Percentiles rank a stretch among this genome's conserved stretches.
Evolutionary conservation across 1,284 basidiomycete species (phyloP).

Genomic region (Bothia castanella): DNA sequence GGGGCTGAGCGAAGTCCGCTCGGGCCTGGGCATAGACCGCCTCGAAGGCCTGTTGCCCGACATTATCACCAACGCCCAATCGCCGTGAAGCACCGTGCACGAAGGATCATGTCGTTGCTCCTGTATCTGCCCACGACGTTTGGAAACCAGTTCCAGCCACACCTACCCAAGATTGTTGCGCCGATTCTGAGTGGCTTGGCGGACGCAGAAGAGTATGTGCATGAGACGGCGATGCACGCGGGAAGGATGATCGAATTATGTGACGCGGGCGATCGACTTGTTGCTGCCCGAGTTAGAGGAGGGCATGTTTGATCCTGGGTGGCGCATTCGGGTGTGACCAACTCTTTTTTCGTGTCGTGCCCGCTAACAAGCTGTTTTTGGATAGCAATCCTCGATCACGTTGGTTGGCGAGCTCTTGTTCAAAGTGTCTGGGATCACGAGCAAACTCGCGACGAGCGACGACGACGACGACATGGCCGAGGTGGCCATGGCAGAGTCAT

Average conservation of each 20-base stretch:
- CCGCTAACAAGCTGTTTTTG: no score
- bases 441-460: slow-evolving; percentile 84
- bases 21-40: slow-evolving; percentile 95
- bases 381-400: slow-evolving; percentile 88
- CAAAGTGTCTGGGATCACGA: slow-evolving; percentile 97
- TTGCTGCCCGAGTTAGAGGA: slow-evolving; percentile 92
- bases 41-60: slow-evolving; percentile 94
- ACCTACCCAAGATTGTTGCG: slow-evolving; percentile 90
- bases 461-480: slow-evolving; percentile 70
- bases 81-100: slow-evolving; percentile 85
- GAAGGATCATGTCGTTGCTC: slow-evolving; percentile 97
- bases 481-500: slow-evolving; percentile 66
- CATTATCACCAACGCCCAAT: slow-evolving; percentile 89
- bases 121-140: slow-evolving; percentile 97
- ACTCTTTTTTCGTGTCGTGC: no score
- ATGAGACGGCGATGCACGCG: slow-evolving; percentile 98
- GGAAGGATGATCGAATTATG: slow-evolving; percentile 99
- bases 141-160: slow-evolving; percentile 92
- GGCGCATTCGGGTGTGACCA: slow-evolving; percentile 81
- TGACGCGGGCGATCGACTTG: slow-evolving; percentile 88
- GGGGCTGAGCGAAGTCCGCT: slow-evolving; percentile 93
- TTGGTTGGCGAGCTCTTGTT: slow-evolving; percentile 95
- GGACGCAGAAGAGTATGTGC: slow-evolving; percentile 90
- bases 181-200: slow-evolving; percentile 93
- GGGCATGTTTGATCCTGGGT: slow-evolving; percentile 92